These are phyloP conservation scores for Candida ortonii DNA, from an alignment of 805 yeast species.

Conservation along the genomic window DNA sequence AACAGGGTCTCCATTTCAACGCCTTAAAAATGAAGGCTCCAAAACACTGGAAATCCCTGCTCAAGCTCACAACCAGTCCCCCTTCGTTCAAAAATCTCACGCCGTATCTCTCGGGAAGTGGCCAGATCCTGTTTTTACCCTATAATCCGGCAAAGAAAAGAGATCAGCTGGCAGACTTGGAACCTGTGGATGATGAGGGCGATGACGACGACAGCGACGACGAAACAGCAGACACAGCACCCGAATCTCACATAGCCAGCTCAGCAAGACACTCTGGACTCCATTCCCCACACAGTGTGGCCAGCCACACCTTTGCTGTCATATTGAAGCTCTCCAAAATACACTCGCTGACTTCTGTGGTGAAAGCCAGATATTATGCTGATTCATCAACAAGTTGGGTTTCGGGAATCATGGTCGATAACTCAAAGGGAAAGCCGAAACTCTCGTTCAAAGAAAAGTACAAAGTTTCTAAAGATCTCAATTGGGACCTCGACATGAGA, in stretches of 20 bases:
- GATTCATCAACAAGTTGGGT: slow-evolving; percentile 45
- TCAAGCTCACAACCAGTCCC: slow-evolving; percentile 9
- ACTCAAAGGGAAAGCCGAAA: slow-evolving; percentile 41
- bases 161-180: slow-evolving; percentile 21
- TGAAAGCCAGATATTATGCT: slow-evolving; percentile 42
- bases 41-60: slow-evolving; percentile 12
- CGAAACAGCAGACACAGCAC: slow-evolving; percentile 21
- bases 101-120: slow-evolving; percentile 32
- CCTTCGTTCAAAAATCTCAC: slow-evolving; percentile 19
- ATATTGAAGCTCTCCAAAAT: slow-evolving; percentile 44
- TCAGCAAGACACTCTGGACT: slow-evolving; percentile 2
- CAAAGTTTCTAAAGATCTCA: slow-evolving; percentile 38
- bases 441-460: slow-evolving; percentile 42
- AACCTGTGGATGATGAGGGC: slow-evolving; percentile 20
- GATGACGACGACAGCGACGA: slow-evolving; percentile 28
- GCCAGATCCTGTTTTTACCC: slow-evolving; percentile 34
- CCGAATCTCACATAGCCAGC: slow-evolving; percentile 2
- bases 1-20: slow-evolving; percentile 30
- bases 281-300: slow-evolving; percentile 24
- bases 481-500: slow-evolving; percentile 43
- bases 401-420: slow-evolving; percentile 32
- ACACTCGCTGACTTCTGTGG: slow-evolving; percentile 34
- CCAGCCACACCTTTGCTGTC: slow-evolving; percentile 51
- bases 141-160: slow-evolving; percentile 32
- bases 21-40: slow-evolving; percentile 24